Conservation (phyloP, 1,139 yeast species). For the Pichia sp. region DNA sequence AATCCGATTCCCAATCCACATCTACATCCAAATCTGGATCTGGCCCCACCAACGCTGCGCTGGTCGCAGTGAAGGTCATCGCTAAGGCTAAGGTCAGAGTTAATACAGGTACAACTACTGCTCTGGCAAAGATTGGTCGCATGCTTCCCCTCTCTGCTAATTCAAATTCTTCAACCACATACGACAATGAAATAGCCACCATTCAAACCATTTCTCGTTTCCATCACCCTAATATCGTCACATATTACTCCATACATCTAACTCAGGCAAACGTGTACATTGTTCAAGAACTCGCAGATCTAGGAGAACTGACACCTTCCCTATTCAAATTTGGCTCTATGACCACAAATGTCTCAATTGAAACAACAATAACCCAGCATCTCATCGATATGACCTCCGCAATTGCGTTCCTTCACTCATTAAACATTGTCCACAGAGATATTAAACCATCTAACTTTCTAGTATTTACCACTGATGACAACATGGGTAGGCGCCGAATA, state of each 20-base stretch:
- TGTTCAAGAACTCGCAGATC: conserved; percentile 23
- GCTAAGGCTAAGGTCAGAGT: conserved; percentile 6
- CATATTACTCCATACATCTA: conserved; percentile 20
- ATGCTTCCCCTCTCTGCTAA: conserved; percentile 7
- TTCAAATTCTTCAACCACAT: conserved; percentile 7
- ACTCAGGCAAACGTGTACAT: conserved; percentile 17
- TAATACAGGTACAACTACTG: too few species aligned
- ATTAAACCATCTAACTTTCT: conserved; percentile 73
- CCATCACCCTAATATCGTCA: conserved; percentile 23
- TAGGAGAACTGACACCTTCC: conserved; percentile 23
- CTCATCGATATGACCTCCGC: conserved; percentile 35
- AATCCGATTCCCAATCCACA: background rate
- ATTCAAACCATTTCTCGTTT: conserved; percentile 8
- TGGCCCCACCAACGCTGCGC: too few species aligned
- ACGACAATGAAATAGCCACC: conserved; percentile 8
- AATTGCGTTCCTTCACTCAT: conserved; percentile 44
- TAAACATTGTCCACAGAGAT: conserved; percentile 61
- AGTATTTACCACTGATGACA: conserved; percentile 48
- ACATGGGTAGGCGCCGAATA: too few species aligned
- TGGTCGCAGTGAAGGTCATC: conserved; percentile 8
- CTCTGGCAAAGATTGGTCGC: conserved; percentile 5
- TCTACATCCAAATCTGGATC: too few species aligned
- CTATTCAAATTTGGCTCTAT: conserved; percentile 16
- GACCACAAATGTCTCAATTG: conserved; percentile 28
- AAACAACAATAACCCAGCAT: conserved; percentile 15